Evolutionary conservation across 202 grass and related monocot species (phyloP).

Genomic region (Setaria viridis): DNA sequence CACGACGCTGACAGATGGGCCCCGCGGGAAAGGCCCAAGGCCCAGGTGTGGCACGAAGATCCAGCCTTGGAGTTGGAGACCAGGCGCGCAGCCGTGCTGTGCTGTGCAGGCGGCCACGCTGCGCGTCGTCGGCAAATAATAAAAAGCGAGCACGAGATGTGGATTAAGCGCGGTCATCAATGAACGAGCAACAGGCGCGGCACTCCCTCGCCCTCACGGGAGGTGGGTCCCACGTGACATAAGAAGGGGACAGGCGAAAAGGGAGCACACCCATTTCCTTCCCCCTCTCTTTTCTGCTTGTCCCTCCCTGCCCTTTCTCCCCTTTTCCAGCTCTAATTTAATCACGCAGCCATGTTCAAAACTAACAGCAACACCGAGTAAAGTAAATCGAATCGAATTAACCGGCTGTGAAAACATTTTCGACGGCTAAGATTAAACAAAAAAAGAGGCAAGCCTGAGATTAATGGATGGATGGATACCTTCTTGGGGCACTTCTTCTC

Average conservation of each 20-base stretch:
- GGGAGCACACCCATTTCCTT: not conserved
- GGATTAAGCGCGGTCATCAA: conserved; percentile 40
- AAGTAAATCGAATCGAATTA: not conserved
- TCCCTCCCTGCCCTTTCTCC: not conserved
- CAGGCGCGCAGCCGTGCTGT: not conserved
- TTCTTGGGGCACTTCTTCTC: conserved; percentile 83
- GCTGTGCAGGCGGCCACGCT: not conserved
- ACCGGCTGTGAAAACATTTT: not conserved
- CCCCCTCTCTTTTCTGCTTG: not conserved
- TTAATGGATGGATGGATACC: conserved; percentile 37
- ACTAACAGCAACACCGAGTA: too few species aligned
- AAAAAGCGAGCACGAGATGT: not conserved
- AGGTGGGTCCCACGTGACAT: conserved; percentile 34
- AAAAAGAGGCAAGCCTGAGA: not conserved
- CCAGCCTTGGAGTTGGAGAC: not conserved
- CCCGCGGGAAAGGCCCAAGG: not conserved
- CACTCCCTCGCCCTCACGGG: conserved; percentile 6
- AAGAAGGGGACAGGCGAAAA: not conserved
- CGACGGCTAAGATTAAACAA: not conserved
- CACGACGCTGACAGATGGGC: not conserved
- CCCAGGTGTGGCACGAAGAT: conserved; percentile 1
- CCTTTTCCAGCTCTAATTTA: not conserved
- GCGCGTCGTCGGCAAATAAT: not conserved
- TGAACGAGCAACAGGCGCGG: not conserved
- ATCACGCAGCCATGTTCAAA: not conserved